A percentile compares a stretch with the other conserved stretches of the same genome.
phyloP scores from a whole-genome alignment of 768 basidiomycete genomes.

The Serendipita vermifera region DNA sequence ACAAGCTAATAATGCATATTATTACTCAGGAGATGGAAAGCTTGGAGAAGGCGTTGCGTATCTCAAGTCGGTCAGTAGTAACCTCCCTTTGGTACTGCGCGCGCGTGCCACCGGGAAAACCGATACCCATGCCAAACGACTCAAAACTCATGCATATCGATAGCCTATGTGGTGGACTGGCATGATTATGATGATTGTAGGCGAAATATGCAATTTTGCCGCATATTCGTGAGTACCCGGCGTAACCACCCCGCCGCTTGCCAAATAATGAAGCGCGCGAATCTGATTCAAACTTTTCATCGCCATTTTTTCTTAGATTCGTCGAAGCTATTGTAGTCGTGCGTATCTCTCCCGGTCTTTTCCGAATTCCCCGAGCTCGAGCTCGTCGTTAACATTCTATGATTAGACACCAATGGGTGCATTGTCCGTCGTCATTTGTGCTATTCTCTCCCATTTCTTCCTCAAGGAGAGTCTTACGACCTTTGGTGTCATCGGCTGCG shows the following conservation, averaged over 20 bases:
- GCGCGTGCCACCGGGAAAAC: not conserved
- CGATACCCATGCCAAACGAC: too few relatives aligned
- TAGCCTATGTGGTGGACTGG: constrained; percentile 88
- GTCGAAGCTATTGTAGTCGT: constrained; percentile 88
- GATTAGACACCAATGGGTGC: constrained; percentile 90
- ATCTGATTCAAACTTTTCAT: not conserved
- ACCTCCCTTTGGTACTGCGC: not conserved
- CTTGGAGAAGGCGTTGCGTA: constrained; percentile 68
- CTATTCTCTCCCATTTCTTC: constrained; percentile 84
- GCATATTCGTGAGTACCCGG: constrained; percentile 69
- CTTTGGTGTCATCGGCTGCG: constrained; percentile 97
- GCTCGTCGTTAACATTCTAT: not conserved
- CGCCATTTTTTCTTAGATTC: constrained; percentile 29
- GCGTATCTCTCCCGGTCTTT: constrained; percentile 14
- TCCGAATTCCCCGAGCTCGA: constrained; percentile 1
- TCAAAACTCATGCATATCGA: constrained; percentile 13
- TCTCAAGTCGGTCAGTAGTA: constrained; percentile 70
- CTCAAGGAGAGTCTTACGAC: constrained; percentile 86
- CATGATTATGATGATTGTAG: constrained; percentile 86
- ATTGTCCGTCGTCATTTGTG: constrained; percentile 89
- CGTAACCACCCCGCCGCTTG: not conserved
- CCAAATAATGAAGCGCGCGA: not conserved
- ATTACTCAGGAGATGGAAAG: constrained; percentile 3
- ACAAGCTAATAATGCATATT: too few relatives aligned
- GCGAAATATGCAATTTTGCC: constrained; percentile 21